Conservation (phyloP, 805 yeast species). For the Wickerhamomyces chambardii region DNA sequence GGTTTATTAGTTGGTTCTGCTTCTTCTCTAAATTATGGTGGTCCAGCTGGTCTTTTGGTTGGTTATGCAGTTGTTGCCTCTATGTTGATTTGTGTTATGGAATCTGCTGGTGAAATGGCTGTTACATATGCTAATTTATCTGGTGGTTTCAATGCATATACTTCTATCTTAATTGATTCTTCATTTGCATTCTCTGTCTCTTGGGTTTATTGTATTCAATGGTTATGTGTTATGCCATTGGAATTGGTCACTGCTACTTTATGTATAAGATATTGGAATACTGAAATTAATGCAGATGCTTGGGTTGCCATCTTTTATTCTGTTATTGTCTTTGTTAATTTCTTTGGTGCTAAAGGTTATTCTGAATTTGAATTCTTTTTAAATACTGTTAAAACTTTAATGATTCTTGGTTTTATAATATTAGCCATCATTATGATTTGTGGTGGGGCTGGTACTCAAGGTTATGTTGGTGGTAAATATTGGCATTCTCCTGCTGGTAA, state of each 20-base stretch:
- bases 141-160: conserved; percentile 42
- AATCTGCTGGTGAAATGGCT: conserved; percentile 45
- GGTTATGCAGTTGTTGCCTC: conserved; percentile 46
- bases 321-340: conserved; percentile 36
- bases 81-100: conserved; percentile 49
- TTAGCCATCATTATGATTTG: conserved; percentile 37
- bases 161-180: conserved; percentile 45
- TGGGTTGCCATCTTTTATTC: conserved; percentile 51
- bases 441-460: conserved; percentile 38
- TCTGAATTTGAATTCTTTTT: conserved; percentile 51
- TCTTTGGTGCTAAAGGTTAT: conserved; percentile 43
- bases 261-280: conserved; percentile 48
- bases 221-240: conserved; percentile 48
- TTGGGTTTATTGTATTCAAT: conserved; percentile 44
- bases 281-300: conserved; percentile 42
- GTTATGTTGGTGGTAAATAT: conserved; percentile 38
- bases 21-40: conserved; percentile 46
- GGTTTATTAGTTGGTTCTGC: conserved; percentile 66
- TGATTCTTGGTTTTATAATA: conserved; percentile 38
- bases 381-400: conserved; percentile 36
- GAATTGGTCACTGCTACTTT: conserved; percentile 55
- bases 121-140: conserved; percentile 44
- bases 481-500: conserved; percentile 51
- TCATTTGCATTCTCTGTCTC: conserved; percentile 47
- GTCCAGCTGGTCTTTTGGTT: conserved; percentile 55